phyloP scores from a whole-genome alignment of 2,329 filamentous ascomycete genomes.

The Seiridium unicorne region DNA sequence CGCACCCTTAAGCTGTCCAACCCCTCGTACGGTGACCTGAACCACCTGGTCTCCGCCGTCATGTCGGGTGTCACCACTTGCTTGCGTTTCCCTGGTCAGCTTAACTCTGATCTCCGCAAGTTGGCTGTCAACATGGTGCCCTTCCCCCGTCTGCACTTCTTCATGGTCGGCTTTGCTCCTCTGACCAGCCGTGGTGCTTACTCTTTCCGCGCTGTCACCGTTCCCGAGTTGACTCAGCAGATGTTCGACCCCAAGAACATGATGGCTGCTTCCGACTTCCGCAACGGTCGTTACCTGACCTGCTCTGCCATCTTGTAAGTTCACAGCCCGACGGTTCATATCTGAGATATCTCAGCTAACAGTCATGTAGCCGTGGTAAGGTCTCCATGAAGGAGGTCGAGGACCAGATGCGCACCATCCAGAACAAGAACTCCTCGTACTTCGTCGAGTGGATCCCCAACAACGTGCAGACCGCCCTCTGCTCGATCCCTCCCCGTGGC shows the following conservation, averaged over 20 bases:
- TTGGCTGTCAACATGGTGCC: constrained; percentile 99
- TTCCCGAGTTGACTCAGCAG: constrained; percentile 98
- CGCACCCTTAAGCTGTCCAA: constrained; percentile 97
- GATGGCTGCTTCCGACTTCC: constrained; percentile 99
- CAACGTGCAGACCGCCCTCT: constrained; percentile 99
- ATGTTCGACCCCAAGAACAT: constrained; percentile 99
- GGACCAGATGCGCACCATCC: constrained; percentile 99
- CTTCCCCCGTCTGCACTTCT: constrained; percentile 99
- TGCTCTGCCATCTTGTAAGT: constrained; percentile 97
- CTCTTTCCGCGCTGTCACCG: constrained; percentile 96
- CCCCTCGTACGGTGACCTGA: constrained; percentile 98
- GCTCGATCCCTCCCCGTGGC: constrained; percentile 95
- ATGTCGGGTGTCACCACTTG: constrained; percentile 99
- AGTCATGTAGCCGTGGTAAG: constrained; percentile 75
- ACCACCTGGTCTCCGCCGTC: constrained; percentile 98
- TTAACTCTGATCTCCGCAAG: constrained; percentile 99
- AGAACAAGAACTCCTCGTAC: constrained; percentile 99
- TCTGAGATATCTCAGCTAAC: not conserved
- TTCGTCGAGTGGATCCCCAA: constrained; percentile 99
- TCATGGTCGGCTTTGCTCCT: constrained; percentile 99
- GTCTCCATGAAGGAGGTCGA: constrained; percentile 99
- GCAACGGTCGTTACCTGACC: constrained; percentile 98
- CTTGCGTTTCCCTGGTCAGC: constrained; percentile 98
- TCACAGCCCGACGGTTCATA: not conserved
- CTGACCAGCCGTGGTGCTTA: constrained; percentile 89